A percentile compares a stretch with the other conserved stretches of the same genome.
Conservation (phyloP, 192 early-diverging fungal species). For the Mortierella antarctica region DNA sequence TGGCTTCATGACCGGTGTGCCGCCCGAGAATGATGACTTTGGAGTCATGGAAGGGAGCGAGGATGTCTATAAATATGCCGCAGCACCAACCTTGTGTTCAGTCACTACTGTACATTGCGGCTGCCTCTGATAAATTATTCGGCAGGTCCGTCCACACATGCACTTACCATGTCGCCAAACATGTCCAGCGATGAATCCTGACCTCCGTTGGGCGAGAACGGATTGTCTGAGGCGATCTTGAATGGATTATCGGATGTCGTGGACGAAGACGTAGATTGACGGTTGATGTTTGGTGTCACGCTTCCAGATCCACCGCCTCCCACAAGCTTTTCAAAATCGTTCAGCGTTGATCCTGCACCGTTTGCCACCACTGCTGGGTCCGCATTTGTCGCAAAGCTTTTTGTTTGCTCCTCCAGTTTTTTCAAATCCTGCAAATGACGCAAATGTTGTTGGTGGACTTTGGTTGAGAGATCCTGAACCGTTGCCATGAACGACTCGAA, state of each 20-base stretch:
- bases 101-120: neutral
- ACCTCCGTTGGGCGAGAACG: conserved; percentile 13
- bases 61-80: conserved; percentile 2
- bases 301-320: conserved; percentile 21
- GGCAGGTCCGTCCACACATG: no score
- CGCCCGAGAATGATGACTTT: conserved; percentile 21
- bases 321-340: conserved; percentile 55
- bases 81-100: neutral
- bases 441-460: conserved; percentile 70
- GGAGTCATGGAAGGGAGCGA: conserved; percentile 19
- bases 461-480: conserved; percentile 62
- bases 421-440: conserved; percentile 69
- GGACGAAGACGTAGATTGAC: conserved; percentile 1
- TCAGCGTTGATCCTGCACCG: conserved; percentile 25
- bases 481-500: conserved; percentile 74
- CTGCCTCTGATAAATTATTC: no score
- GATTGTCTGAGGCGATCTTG: conserved; percentile 51
- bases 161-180: conserved; percentile 49
- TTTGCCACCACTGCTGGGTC: conserved; percentile 31
- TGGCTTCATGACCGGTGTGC: conserved; percentile 35
- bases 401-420: conserved; percentile 62
- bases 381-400: conserved; percentile 40
- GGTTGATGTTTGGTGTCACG: conserved; percentile 6
- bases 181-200: conserved; percentile 41
- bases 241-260: conserved; percentile 35